phyloP scores from a whole-genome alignment of 208 protist species.

The Trypanosoma brucei region DNA sequence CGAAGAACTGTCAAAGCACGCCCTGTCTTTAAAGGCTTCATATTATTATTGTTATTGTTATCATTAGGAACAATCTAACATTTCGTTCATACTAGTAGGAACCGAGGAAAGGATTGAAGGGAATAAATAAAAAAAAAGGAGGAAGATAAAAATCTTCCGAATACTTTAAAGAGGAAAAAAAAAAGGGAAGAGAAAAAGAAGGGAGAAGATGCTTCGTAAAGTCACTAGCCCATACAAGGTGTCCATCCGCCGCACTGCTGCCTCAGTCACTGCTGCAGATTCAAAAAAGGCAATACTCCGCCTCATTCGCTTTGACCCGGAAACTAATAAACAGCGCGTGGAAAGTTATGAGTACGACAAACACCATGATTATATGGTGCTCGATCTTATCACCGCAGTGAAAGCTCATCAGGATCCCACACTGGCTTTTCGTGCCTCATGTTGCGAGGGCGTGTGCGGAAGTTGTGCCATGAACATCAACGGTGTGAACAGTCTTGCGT shows the following conservation, averaged over 20 bases:
- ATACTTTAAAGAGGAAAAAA: no score
- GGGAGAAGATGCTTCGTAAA: conserved; percentile 60
- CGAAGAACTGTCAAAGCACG: no score
- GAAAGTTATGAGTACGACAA: conserved; percentile 91
- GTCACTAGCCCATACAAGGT: conserved; percentile 74
- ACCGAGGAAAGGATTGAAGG: no score
- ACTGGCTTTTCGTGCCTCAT: conserved; percentile 87
- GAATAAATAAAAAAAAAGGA: conserved; percentile 7
- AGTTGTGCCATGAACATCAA: conserved; percentile 95
- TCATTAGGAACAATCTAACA: no score
- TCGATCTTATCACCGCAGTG: conserved; percentile 85
- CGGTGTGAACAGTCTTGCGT: conserved; percentile 90
- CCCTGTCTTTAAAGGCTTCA: no score
- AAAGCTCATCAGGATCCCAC: conserved; percentile 91
- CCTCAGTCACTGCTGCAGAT: conserved; percentile 32
- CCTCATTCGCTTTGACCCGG: conserved; percentile 84
- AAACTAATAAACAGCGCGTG: conserved; percentile 75
- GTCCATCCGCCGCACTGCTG: conserved; percentile 61
- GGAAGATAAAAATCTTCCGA: not conserved
- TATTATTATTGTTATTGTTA: no score
- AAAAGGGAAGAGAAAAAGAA: not conserved
- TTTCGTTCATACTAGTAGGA: no score
- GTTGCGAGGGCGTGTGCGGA: conserved; percentile 91
- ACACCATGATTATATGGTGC: conserved; percentile 90
- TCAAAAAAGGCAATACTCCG: conserved; percentile 70